Conservation (phyloP, 2,329 filamentous ascomycete genomes). For the Coniochaeta sp. region DNA sequence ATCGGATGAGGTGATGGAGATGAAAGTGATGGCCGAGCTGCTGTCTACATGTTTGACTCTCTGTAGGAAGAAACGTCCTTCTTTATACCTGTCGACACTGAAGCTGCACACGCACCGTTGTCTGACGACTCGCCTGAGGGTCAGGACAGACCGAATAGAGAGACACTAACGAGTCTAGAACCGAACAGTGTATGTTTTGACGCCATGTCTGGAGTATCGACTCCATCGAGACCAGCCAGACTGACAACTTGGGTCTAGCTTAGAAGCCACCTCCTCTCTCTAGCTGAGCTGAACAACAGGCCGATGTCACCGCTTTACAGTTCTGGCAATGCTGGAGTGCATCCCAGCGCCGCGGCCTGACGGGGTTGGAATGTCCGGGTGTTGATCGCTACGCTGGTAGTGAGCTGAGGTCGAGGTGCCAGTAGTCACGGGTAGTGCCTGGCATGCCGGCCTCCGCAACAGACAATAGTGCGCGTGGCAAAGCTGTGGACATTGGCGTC, state of each 20-base stretch:
- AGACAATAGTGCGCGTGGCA: background rate
- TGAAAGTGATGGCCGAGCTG: background rate
- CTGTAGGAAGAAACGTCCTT: background rate
- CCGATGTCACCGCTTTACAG: background rate
- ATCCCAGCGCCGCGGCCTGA: background rate
- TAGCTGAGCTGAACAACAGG: background rate
- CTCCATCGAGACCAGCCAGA: background rate
- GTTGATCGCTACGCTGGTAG: too few relatives aligned
- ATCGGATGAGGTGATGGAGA: background rate
- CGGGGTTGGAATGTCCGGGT: background rate
- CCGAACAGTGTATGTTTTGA: background rate
- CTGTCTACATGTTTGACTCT: background rate
- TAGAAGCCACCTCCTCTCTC: background rate
- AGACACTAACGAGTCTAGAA: background rate
- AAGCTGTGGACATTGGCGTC: background rate
- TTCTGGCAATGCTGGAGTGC: background rate
- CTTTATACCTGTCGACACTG: background rate
- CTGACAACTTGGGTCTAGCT: background rate
- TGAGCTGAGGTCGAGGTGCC: background rate
- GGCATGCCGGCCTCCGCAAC: background rate
- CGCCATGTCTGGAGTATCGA: background rate
- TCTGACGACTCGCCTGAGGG: background rate
- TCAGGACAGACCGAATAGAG: background rate
- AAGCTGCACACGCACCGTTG: background rate
- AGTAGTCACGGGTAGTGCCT: too few relatives aligned